These are phyloP conservation scores for Candida tibetensis DNA, from an alignment of 805 yeast genomes.

Conservation along the genomic window DNA sequence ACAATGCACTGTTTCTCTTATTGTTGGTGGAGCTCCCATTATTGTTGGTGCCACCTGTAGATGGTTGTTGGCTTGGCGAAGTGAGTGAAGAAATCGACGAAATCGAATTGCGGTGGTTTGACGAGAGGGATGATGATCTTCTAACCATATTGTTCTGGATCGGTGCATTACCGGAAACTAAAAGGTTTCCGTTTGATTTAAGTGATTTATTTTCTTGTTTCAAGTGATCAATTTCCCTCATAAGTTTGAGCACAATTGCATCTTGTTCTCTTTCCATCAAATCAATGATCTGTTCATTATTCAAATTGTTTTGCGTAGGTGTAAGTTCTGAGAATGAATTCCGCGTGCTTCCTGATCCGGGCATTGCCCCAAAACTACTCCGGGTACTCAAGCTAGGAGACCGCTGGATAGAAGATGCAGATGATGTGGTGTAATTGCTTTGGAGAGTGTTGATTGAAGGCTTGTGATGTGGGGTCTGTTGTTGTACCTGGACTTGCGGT, in stretches of 20 bases:
- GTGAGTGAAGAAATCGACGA: slow-evolving; percentile 9
- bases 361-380: slow-evolving; percentile 5
- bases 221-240: slow-evolving; percentile 56
- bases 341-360: slow-evolving; percentile 5
- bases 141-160: slow-evolving; percentile 6
- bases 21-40: slow-evolving; percentile 5
- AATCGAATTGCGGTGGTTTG: slow-evolving; percentile 11
- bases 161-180: slow-evolving; percentile 1
- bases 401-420: slow-evolving; percentile 8
- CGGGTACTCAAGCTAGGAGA: slow-evolving; percentile 10
- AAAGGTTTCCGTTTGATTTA: slow-evolving; percentile 13
- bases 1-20: slow-evolving; percentile 12
- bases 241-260: slow-evolving; percentile 63
- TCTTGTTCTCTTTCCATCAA: slow-evolving; percentile 74
- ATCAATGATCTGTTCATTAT: slow-evolving; percentile 51
- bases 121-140: slow-evolving; percentile 13
- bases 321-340: slow-evolving; percentile 9
- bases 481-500: slow-evolving; percentile 2
- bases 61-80: slow-evolving; percentile 2
- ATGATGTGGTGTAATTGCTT: slow-evolving; percentile 9
- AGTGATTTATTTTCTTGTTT: slow-evolving; percentile 51
- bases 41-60: neutral
- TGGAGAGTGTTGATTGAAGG: slow-evolving; percentile 2
- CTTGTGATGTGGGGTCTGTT: neutral
- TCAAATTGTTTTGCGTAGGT: slow-evolving; percentile 7